These are phyloP conservation scores for Juglanconis juglandina DNA, from an alignment of 2,329 filamentous ascomycete species.

Conservation along the genomic window DNA sequence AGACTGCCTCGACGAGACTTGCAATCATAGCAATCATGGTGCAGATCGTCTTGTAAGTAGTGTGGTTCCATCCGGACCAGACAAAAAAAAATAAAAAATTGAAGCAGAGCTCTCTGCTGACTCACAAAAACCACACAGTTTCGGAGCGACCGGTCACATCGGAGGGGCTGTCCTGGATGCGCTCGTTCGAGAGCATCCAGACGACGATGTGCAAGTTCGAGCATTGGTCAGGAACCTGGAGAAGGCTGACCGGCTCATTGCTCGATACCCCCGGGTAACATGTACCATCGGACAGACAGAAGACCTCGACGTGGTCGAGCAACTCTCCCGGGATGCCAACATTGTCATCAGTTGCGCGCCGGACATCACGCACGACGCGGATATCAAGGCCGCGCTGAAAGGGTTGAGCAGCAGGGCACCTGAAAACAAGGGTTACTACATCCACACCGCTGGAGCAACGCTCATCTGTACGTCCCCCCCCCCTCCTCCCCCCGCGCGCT, in stretches of 20 bases:
- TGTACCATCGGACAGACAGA: conserved; percentile 9
- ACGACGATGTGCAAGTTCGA: conserved; percentile 1
- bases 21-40: neutral
- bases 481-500: neutral
- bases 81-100: neutral
- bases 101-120: neutral
- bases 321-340: conserved; percentile 10
- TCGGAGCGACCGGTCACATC: conserved; percentile 3
- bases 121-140: neutral
- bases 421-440: conserved; percentile 14
- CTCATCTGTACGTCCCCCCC: conserved; percentile 12
- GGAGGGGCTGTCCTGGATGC: conserved; percentile 6
- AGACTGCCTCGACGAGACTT: too few species aligned
- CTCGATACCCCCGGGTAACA: conserved; percentile 15
- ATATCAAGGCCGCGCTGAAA: conserved; percentile 14
- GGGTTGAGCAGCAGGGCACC: conserved; percentile 4
- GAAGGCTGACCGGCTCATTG: conserved; percentile 6
- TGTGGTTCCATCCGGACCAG: neutral
- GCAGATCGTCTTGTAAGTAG: neutral
- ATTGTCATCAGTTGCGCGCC: conserved; percentile 19
- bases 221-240: conserved; percentile 9
- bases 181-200: neutral
- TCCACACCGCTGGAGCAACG: conserved; percentile 20
- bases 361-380: conserved; percentile 17
- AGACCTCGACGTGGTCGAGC: conserved; percentile 3